Evolutionary conservation across 371 early-diverging fungal species (phyloP).

Genomic region (Syncephalastrum racemosum): DNA sequence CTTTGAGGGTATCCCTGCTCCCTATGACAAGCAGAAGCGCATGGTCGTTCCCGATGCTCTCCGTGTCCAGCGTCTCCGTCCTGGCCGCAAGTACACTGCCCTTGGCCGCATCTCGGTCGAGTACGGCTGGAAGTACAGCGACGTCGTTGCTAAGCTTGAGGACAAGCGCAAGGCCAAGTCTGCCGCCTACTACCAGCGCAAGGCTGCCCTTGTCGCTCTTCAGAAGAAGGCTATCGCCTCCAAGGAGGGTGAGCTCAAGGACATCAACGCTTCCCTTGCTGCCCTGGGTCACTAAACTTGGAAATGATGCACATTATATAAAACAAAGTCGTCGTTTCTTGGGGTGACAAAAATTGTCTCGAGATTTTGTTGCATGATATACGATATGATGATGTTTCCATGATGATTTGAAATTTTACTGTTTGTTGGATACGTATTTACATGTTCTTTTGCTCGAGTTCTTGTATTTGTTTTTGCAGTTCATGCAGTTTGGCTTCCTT

Average conservation of each 20-base stretch:
- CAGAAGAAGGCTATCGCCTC: constrained; percentile 51
- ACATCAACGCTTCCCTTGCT: constrained; percentile 45
- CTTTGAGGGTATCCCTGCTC: constrained; percentile 99
- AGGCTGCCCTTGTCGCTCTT: constrained; percentile 52
- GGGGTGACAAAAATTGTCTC: too few relatives aligned
- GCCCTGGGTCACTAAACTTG: constrained; percentile 59
- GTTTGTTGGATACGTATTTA: too few relatives aligned
- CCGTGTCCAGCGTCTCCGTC: constrained; percentile 94
- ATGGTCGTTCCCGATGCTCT: constrained; percentile 97
- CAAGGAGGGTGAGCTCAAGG: constrained; percentile 51
- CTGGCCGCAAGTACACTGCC: constrained; percentile 96
- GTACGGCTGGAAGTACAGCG: constrained; percentile 99
- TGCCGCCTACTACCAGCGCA: constrained; percentile 91
- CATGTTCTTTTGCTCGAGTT: too few relatives aligned
- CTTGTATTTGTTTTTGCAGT: too few relatives aligned
- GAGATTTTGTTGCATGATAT: too few relatives aligned
- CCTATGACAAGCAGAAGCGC: constrained; percentile 96
- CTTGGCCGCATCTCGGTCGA: constrained; percentile 93
- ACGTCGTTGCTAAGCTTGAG: constrained; percentile 94
- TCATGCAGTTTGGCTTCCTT: too few relatives aligned
- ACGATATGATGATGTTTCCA: too few relatives aligned
- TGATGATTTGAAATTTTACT: too few relatives aligned
- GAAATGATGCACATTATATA: not conserved
- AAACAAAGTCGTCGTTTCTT: constrained; percentile 1
- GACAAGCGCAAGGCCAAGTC: constrained; percentile 96